These are phyloP conservation scores for Parathielavia hyrcaniae DNA, from an alignment of 495 filamentous ascomycete species.

Conservation along the genomic window DNA sequence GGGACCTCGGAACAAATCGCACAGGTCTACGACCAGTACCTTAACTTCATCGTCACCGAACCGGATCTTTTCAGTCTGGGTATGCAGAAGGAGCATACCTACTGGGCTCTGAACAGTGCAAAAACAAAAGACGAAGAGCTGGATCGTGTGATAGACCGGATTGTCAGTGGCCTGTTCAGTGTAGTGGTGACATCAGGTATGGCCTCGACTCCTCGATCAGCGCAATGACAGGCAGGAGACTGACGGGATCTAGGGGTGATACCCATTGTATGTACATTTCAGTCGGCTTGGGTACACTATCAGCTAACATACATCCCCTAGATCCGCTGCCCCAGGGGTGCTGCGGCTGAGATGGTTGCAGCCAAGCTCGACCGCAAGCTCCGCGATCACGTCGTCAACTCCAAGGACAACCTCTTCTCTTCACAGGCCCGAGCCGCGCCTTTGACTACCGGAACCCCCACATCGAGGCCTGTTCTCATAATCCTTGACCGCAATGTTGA, in stretches of 20 bases:
- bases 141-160: slow-evolving; percentile 76
- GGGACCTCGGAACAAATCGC: slow-evolving; percentile 81
- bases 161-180: slow-evolving; percentile 91
- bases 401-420: slow-evolving; percentile 89
- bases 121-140: slow-evolving; percentile 85
- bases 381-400: slow-evolving; percentile 93
- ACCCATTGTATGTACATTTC: slow-evolving; percentile 53
- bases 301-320: background rate
- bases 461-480: slow-evolving; percentile 74
- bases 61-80: slow-evolving; percentile 93
- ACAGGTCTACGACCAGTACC: slow-evolving; percentile 93
- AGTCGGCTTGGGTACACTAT: background rate
- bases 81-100: slow-evolving; percentile 75
- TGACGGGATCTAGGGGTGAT: slow-evolving; percentile 56
- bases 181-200: slow-evolving; percentile 94
- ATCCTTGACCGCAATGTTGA: slow-evolving; percentile 94
- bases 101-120: slow-evolving; percentile 90
- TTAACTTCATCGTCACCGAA: slow-evolving; percentile 96
- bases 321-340: slow-evolving; percentile 84
- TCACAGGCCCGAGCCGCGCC: slow-evolving; percentile 37
- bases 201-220: slow-evolving; percentile 15
- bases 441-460: slow-evolving; percentile 48
- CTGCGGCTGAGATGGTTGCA: slow-evolving; percentile 89
- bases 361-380: slow-evolving; percentile 92
- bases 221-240: background rate